These are phyloP conservation scores for Penicillium rolfsii DNA, from an alignment of 2,329 filamentous ascomycete species.

Conservation along the genomic window DNA sequence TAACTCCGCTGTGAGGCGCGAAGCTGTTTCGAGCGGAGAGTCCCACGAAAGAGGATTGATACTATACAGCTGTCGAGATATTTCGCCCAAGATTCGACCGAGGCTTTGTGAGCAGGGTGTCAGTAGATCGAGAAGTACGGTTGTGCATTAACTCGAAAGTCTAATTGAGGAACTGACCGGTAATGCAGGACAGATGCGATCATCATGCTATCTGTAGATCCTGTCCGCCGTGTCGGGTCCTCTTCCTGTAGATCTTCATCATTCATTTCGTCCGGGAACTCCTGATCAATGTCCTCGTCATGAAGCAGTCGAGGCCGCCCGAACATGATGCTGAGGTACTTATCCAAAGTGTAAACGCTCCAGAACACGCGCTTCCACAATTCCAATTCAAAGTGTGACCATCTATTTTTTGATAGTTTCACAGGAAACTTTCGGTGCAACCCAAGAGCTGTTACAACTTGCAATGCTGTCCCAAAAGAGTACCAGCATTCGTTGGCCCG, in stretches of 20 bases:
- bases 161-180: slow-evolving; percentile 29
- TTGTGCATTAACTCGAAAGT: not conserved
- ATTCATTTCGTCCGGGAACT: slow-evolving; percentile 59
- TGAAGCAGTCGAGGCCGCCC: slow-evolving; percentile 64
- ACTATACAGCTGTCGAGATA: slow-evolving; percentile 52
- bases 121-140: not conserved
- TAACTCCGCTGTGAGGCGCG: slow-evolving; percentile 40
- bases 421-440: slow-evolving; percentile 41
- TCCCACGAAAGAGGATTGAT: slow-evolving; percentile 37
- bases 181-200: slow-evolving; percentile 45
- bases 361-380: slow-evolving; percentile 64
- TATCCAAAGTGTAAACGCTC: slow-evolving; percentile 65
- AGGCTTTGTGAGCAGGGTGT: slow-evolving; percentile 38
- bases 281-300: slow-evolving; percentile 66
- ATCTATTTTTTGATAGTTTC: slow-evolving; percentile 35
- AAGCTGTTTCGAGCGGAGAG: slow-evolving; percentile 38
- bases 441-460: slow-evolving; percentile 55
- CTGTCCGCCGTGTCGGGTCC: slow-evolving; percentile 40
- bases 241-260: slow-evolving; percentile 59
- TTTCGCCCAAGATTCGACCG: slow-evolving; percentile 54
- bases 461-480: slow-evolving; percentile 60
- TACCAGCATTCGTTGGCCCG: slow-evolving; percentile 66
- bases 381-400: slow-evolving; percentile 48
- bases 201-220: slow-evolving; percentile 46
- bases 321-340: slow-evolving; percentile 65